These are phyloP conservation scores for Micractinium sp. DNA, from an alignment of 139 green algal species.

Conservation along the genomic window DNA sequence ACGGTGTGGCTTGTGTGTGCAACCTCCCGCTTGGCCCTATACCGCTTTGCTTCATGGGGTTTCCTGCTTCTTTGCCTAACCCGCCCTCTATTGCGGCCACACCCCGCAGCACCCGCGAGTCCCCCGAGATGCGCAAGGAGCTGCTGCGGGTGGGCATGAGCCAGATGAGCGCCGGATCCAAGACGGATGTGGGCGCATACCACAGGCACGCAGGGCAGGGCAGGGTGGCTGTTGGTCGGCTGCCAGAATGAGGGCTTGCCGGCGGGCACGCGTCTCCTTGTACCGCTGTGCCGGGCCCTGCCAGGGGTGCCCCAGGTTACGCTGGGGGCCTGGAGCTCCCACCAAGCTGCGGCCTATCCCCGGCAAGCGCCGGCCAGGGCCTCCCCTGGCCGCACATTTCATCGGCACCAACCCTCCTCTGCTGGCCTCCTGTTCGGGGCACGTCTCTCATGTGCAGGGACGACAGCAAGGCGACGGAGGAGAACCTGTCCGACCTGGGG, in stretches of 20 bases:
- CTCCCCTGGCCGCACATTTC: too few species aligned
- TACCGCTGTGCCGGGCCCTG: not conserved
- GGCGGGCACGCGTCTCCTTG: not conserved
- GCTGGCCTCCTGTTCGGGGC: too few species aligned
- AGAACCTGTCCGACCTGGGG: slow-evolving; percentile 59
- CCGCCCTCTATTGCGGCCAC: not conserved
- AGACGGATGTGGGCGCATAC: slow-evolving; percentile 77
- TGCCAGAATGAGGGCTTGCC: not conserved
- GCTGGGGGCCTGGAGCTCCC: not conserved
- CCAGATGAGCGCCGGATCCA: slow-evolving; percentile 72
- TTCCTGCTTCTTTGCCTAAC: not conserved
- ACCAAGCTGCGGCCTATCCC: too few species aligned
- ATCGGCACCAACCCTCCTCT: too few species aligned
- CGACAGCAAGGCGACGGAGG: slow-evolving; percentile 44
- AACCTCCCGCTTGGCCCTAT: too few species aligned
- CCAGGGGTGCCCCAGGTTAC: not conserved
- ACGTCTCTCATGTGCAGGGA: slow-evolving; percentile 16
- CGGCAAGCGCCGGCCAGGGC: too few species aligned
- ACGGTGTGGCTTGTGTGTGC: too few species aligned
- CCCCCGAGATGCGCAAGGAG: slow-evolving; percentile 62
- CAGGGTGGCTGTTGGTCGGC: not conserved
- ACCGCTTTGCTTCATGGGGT: too few species aligned
- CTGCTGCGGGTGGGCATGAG: slow-evolving; percentile 70
- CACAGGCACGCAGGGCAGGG: slow-evolving; percentile 32
- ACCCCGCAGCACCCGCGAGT: slow-evolving; percentile 47